Percentiles rank a stretch among this genome's conserved stretches.
Evolutionary conservation across 2,329 filamentous ascomycete genomes (phyloP).

Genomic region (Sarocladium kiliense): DNA sequence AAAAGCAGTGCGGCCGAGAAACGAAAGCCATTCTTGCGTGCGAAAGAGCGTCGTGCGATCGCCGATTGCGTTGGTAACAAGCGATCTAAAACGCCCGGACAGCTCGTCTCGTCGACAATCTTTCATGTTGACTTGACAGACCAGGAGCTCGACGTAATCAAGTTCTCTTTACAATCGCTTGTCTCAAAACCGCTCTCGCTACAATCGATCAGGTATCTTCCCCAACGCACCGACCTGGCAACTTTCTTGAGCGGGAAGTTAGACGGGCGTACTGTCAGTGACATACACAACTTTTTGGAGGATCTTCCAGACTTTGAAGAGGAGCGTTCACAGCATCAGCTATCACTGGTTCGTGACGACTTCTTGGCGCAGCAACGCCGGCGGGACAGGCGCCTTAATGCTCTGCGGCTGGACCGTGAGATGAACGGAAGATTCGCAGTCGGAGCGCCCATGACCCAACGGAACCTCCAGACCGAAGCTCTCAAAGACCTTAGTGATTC

Average conservation of each 20-base stretch:
- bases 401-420: neutral
- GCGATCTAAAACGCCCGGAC: neutral
- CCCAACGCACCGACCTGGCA: neutral
- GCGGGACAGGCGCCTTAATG: neutral
- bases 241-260: neutral
- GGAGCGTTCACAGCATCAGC: neutral
- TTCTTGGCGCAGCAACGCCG: conserved; percentile 4
- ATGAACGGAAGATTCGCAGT: neutral
- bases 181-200: neutral
- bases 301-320: neutral
- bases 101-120: neutral
- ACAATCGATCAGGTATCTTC: neutral
- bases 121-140: conserved; percentile 1
- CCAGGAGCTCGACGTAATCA: neutral
- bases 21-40: neutral
- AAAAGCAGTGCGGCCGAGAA: neutral
- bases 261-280: neutral
- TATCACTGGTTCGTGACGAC: neutral
- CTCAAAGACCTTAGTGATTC: neutral
- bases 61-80: neutral
- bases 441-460: neutral
- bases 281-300: conserved; percentile 1
- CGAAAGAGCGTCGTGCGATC: neutral
- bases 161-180: neutral
- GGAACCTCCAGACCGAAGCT: neutral